phyloP scores from a whole-genome alignment of 805 yeast species.

The Metschnikowia amazonensis region DNA sequence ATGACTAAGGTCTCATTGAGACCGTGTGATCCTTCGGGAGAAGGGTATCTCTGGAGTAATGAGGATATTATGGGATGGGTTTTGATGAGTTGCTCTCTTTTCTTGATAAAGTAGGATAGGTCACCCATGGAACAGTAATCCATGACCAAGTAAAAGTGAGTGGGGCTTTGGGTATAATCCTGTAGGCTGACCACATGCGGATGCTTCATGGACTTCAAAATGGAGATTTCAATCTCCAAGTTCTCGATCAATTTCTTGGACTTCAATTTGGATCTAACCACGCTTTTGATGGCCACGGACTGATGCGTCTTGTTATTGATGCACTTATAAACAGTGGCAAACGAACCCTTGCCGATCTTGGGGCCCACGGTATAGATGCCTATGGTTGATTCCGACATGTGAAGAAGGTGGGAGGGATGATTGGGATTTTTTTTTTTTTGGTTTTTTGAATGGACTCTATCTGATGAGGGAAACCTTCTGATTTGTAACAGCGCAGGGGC shows the following conservation, averaged over 20 bases:
- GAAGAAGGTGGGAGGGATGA: neutral
- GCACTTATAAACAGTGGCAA: slow-evolving; percentile 93
- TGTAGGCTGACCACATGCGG: slow-evolving; percentile 87
- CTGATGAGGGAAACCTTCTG: neutral
- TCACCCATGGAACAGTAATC: slow-evolving; percentile 97
- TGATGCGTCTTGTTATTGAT: slow-evolving; percentile 46
- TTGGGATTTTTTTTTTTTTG: neutral
- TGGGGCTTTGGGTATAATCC: slow-evolving; percentile 74
- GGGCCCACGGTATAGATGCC: slow-evolving; percentile 61
- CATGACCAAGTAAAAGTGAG: slow-evolving; percentile 87
- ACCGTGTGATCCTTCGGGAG: slow-evolving; percentile 74
- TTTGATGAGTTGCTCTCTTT: slow-evolving; percentile 63
- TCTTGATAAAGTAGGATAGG: slow-evolving; percentile 78
- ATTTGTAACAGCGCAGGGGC: slow-evolving; percentile 1
- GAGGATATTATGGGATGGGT: slow-evolving; percentile 78
- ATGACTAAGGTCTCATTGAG: slow-evolving; percentile 72
- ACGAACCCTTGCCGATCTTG: slow-evolving; percentile 93
- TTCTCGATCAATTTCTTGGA: slow-evolving; percentile 86
- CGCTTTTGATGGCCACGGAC: slow-evolving; percentile 87
- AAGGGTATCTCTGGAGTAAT: slow-evolving; percentile 76
- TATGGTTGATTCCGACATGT: slow-evolving; percentile 6
- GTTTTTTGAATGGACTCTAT: neutral
- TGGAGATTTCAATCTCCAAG: slow-evolving; percentile 87
- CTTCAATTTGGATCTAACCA: slow-evolving; percentile 73
- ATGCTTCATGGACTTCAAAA: slow-evolving; percentile 81